A percentile compares a stretch with the other conserved stretches of the same genome.
Evolutionary conservation across 2,329 filamentous ascomycete species (phyloP).

Genomic region (Camillea tinctor): DNA sequence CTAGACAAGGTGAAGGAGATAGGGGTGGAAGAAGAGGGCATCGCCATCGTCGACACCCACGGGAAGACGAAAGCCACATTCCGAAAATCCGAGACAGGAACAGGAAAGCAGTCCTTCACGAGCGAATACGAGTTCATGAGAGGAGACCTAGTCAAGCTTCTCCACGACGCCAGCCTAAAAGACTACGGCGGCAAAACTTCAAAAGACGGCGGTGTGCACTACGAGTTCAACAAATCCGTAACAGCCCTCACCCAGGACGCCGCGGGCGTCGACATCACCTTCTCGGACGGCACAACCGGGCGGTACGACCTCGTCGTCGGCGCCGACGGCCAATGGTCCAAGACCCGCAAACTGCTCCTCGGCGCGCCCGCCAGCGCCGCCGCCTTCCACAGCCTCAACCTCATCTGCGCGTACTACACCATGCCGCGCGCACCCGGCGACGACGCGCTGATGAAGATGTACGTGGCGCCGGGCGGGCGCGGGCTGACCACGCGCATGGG

Average conservation of each 20-base stretch:
- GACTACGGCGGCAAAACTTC: background rate
- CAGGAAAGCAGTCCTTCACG: constrained; percentile 32
- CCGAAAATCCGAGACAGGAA: constrained; percentile 28
- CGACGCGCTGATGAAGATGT: constrained; percentile 5
- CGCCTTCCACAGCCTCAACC: constrained; percentile 14
- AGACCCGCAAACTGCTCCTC: constrained; percentile 40
- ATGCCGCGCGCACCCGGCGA: constrained; percentile 15
- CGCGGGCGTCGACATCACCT: constrained; percentile 27
- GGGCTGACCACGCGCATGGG: constrained; percentile 10
- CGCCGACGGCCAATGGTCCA: constrained; percentile 53
- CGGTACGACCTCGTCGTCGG: constrained; percentile 52
- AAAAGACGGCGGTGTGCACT: constrained; percentile 13
- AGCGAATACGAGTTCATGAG: constrained; percentile 39
- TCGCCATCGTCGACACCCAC: constrained; percentile 36
- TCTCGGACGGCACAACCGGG: constrained; percentile 42
- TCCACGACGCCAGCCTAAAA: constrained; percentile 21
- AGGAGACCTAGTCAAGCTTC: constrained; percentile 34
- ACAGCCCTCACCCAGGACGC: constrained; percentile 28
- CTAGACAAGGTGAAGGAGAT: constrained; percentile 34
- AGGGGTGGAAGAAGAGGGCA: constrained; percentile 39
- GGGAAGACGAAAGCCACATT: constrained; percentile 27
- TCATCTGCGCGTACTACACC: constrained; percentile 29
- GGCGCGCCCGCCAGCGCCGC: constrained; percentile 21
- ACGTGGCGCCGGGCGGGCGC: constrained; percentile 8
- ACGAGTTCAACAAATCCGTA: constrained; percentile 29